phyloP scores from a whole-genome alignment of 2,329 filamentous ascomycete species.

The Fusarium tricinctum region DNA sequence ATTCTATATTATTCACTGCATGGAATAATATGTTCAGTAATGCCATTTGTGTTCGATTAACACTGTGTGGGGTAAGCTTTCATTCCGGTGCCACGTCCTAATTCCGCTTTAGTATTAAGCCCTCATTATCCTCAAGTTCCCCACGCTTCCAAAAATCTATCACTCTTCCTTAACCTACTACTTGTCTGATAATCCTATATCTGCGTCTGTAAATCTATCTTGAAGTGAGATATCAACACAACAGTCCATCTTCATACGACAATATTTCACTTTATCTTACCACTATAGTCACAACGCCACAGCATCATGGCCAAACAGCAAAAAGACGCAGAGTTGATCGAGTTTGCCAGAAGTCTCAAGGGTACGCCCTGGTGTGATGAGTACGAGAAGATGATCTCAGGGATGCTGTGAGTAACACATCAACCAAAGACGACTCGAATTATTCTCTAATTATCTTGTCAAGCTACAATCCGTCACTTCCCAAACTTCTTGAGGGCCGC shows the following conservation, averaged over 20 bases:
- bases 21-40: too few species aligned
- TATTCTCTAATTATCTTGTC: background rate
- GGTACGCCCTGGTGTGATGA: conserved; percentile 45
- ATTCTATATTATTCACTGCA: background rate
- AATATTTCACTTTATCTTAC: too few species aligned
- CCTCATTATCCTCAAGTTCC: conserved; percentile 14
- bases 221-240: fast-evolving
- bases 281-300: too few species aligned
- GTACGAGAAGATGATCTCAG: conserved; percentile 49
- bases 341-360: conserved; percentile 41
- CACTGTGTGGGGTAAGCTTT: conserved; percentile 9
- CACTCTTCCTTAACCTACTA: background rate
- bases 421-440: too few species aligned
- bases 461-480: conserved; percentile 44
- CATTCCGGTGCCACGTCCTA: background rate
- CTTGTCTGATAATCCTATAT: too few species aligned
- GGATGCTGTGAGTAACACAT: conserved; percentile 39
- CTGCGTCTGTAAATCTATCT: fast-evolving
- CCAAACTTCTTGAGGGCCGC: conserved; percentile 39
- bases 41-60: background rate
- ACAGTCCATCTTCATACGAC: fast-evolving
- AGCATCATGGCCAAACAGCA: conserved; percentile 41
- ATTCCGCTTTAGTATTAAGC: conserved; percentile 3
- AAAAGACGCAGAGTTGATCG: conserved; percentile 39
- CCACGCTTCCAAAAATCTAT: background rate